Base-by-base conservation (phyloP, 495 filamentous ascomycete species). In the Hamigera avellanea region DNA sequence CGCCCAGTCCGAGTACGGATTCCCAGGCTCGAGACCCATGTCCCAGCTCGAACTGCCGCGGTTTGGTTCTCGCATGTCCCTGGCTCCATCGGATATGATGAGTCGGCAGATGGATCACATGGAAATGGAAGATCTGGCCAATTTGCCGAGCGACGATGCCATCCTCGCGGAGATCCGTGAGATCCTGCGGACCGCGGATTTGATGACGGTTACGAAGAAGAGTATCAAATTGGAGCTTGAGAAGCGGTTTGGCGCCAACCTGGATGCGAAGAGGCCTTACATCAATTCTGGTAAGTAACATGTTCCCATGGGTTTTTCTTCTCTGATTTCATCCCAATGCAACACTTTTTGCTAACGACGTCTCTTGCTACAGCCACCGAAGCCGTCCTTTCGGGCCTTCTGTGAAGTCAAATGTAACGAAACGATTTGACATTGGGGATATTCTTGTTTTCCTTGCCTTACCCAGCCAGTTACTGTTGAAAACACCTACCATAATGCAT, bases 201-300 rank as follows among this genome's bases (percentile, higher is more conserved):
- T 99, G 48, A 99, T 99, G 91, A 85, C 67, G 8, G 83, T 96
- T 19, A 96, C 93, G 43, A 99, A 99, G 80, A 99, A 96, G 76
- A 84, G 81, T 40, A 81, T 99, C 62, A 95, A 95, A 71, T 59
- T 72, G 40, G 93, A 99, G 60, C 62, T 99, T 39, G 93, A 99
- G 66, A 70, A 72, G 49, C 72, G 87, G 44, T 99, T 95, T 54
- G 82, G 80, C 19, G 75, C 93, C 23, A 68, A 69, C 31, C 62
- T 96, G 36, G 88, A 96, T 53, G 58, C 73, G 35, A 83, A 76
- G 68, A 75, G 85, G 59, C 73, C 81, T 25, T 96, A 95, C 61
- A 93, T 96, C 58, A 93, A 86, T 53, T 87, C 82, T 59, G 86
- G 85, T 93, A 78, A 58, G 80, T n/a, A n/a, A n/a, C n/a, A n/a